phyloP scores from a whole-genome alignment of 768 basidiomycete species.

The Termitomyces sp. region DNA sequence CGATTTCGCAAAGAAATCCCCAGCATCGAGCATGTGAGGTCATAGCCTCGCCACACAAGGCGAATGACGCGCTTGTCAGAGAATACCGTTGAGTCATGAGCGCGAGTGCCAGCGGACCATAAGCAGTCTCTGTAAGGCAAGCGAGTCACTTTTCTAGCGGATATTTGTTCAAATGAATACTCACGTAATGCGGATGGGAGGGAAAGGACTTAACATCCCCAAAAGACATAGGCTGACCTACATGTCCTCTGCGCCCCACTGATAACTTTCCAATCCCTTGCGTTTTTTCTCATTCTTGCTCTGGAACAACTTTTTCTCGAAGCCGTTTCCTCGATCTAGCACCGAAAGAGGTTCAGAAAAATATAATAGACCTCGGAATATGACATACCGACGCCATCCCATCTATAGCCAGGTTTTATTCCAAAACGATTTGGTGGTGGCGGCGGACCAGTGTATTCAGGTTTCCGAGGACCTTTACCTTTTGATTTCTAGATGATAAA shows the following conservation, averaged over 20 bases:
- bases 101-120: not conserved
- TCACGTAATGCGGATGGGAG: conserved; percentile 6
- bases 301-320: conserved; percentile 92
- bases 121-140: not conserved
- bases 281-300: conserved; percentile 73
- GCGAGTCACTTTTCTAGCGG: too few species aligned
- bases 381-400: conserved; percentile 93
- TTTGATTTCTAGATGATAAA: conserved; percentile 57
- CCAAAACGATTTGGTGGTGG: conserved; percentile 95
- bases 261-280: conserved; percentile 66
- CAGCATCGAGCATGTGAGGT: not conserved
- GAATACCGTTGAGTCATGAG: not conserved
- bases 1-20: not conserved
- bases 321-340: conserved; percentile 87
- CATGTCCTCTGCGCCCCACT: conserved; percentile 95
- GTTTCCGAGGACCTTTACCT: conserved; percentile 72
- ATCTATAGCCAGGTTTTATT: conserved; percentile 92
- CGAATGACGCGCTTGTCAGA: not conserved
- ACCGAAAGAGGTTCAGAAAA: not conserved
- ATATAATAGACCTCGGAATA: not conserved
- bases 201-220: not conserved
- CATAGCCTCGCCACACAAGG: not conserved
- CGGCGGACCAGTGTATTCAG: conserved; percentile 83
- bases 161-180: not conserved
- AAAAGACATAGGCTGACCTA: conserved; percentile 29